Evolutionary conservation across 1,284 basidiomycete genomes (phyloP).

Genomic region (Sporisorium sorghi): DNA sequence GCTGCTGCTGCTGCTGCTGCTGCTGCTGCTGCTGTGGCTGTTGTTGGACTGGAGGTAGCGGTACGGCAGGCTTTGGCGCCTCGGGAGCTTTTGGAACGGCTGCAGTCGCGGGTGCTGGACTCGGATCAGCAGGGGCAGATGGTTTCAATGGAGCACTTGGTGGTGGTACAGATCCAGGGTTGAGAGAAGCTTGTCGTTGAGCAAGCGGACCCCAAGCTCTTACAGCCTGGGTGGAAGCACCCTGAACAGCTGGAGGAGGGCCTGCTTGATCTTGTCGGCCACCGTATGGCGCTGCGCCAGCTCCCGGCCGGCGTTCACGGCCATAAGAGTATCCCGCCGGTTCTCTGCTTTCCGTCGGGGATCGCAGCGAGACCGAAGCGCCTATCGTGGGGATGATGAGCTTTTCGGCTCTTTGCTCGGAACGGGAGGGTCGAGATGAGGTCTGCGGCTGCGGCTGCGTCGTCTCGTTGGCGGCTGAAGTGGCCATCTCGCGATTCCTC

Average conservation of each 20-base stretch:
- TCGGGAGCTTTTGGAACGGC: slow-evolving; percentile 16
- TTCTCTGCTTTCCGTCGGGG: slow-evolving; percentile 44
- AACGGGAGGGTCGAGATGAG: slow-evolving; percentile 24
- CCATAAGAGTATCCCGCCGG: slow-evolving; percentile 25
- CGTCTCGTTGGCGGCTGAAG: slow-evolving; percentile 17
- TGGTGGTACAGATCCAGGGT: slow-evolving; percentile 39
- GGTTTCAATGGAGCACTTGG: slow-evolving; percentile 15
- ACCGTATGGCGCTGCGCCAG: slow-evolving; percentile 23
- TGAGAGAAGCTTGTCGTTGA: slow-evolving; percentile 54
- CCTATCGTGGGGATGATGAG: slow-evolving; percentile 49
- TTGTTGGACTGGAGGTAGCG: slow-evolving; percentile 18
- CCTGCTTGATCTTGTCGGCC: slow-evolving; percentile 25
- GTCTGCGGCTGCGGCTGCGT: slow-evolving; percentile 11
- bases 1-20: slow-evolving; percentile 3
- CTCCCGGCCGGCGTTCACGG: slow-evolving; percentile 33
- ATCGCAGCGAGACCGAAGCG: slow-evolving; percentile 49
- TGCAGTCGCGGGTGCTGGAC: slow-evolving; percentile 10
- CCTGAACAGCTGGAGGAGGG: slow-evolving; percentile 18
- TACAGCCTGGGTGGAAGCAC: slow-evolving; percentile 27
- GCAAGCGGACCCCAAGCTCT: slow-evolving; percentile 66
- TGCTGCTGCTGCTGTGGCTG: slow-evolving; percentile 23
- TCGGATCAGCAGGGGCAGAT: slow-evolving; percentile 12
- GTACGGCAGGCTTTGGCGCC: slow-evolving; percentile 9
- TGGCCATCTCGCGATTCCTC: slow-evolving; percentile 29
- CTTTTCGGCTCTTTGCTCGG: slow-evolving; percentile 44